Conservation (phyloP, 2,329 filamentous ascomycete genomes). For the Diaporthe longicolla region DNA sequence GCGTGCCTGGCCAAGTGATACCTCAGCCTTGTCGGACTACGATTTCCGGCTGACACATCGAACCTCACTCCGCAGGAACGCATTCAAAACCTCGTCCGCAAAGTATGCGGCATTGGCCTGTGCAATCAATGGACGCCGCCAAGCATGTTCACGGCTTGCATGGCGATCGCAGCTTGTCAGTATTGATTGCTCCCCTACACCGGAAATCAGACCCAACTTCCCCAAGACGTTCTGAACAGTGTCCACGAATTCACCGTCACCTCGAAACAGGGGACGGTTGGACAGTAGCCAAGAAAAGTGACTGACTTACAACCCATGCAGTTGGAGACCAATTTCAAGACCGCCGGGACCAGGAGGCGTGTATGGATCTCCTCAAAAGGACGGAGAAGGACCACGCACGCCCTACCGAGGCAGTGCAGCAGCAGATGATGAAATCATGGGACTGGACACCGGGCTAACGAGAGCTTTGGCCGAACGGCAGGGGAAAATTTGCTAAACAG, state of each 20-base stretch:
- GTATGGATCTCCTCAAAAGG: conserved; percentile 49
- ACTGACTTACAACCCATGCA: conserved; percentile 42
- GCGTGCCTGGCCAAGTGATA: conserved; percentile 8
- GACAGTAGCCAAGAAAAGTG: conserved; percentile 8
- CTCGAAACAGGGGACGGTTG: background rate
- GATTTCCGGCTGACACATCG: conserved; percentile 11
- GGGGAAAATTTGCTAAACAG: conserved; percentile 15
- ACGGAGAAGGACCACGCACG: conserved; percentile 52
- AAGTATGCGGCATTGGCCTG: conserved; percentile 71
- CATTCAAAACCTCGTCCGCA: conserved; percentile 63
- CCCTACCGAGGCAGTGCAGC: conserved; percentile 51
- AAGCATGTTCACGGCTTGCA: conserved; percentile 68
- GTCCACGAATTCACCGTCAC: background rate
- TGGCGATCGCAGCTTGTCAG: conserved; percentile 68
- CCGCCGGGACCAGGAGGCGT: conserved; percentile 49
- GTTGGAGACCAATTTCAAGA: conserved; percentile 52
- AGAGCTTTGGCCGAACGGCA: background rate
- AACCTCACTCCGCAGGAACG: conserved; percentile 51
- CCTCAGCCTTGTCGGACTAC: conserved; percentile 19
- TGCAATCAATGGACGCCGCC: conserved; percentile 70
- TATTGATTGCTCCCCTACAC: conserved; percentile 38
- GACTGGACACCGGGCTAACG: conserved; percentile 42
- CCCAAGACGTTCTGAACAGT: background rate
- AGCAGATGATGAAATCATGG: conserved; percentile 50
- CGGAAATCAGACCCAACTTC: conserved; percentile 28